Evolutionary conservation across 2,329 filamentous ascomycete species (phyloP).

Genomic region (Alternaria sp.): DNA sequence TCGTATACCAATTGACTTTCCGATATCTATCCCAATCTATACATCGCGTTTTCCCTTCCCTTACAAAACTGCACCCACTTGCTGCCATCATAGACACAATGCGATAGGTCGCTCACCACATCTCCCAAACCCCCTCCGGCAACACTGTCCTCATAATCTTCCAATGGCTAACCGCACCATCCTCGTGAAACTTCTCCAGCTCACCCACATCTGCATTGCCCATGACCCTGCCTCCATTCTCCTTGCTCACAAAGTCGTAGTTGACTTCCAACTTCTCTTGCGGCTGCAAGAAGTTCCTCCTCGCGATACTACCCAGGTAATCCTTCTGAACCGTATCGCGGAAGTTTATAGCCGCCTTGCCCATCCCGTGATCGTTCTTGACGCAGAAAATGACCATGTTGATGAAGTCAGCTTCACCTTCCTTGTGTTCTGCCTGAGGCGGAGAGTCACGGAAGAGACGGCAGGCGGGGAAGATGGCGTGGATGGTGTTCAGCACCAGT

Average conservation of each 20-base stretch:
- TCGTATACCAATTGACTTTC: not conserved
- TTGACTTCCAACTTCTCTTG: slow-evolving; percentile 68
- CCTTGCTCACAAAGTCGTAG: slow-evolving; percentile 36
- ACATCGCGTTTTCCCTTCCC: not conserved
- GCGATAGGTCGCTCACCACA: slow-evolving; percentile 66
- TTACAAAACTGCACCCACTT: not conserved
- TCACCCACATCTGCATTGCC: slow-evolving; percentile 68
- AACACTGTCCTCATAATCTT: slow-evolving; percentile 85
- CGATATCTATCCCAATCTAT: not conserved
- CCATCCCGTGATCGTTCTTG: slow-evolving; percentile 58
- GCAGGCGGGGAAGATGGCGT: slow-evolving; percentile 82
- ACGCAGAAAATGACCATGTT: slow-evolving; percentile 97
- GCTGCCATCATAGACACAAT: not conserved
- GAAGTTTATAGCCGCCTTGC: slow-evolving; percentile 65
- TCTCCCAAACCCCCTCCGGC: slow-evolving; percentile 81
- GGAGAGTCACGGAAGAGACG: slow-evolving; percentile 85
- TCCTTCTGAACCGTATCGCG: slow-evolving; percentile 69
- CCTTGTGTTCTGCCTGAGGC: slow-evolving; percentile 51
- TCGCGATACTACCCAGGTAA: slow-evolving; percentile 72
- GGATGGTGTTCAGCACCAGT: slow-evolving; percentile 83
- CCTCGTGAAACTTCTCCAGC: slow-evolving; percentile 73
- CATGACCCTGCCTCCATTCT: slow-evolving; percentile 61
- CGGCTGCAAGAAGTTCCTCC: slow-evolving; percentile 74
- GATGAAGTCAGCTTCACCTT: slow-evolving; percentile 70
- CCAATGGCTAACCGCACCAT: slow-evolving; percentile 87